Base-by-base conservation (phyloP, 805 yeast species). In the Pichia manshurica region DNA sequence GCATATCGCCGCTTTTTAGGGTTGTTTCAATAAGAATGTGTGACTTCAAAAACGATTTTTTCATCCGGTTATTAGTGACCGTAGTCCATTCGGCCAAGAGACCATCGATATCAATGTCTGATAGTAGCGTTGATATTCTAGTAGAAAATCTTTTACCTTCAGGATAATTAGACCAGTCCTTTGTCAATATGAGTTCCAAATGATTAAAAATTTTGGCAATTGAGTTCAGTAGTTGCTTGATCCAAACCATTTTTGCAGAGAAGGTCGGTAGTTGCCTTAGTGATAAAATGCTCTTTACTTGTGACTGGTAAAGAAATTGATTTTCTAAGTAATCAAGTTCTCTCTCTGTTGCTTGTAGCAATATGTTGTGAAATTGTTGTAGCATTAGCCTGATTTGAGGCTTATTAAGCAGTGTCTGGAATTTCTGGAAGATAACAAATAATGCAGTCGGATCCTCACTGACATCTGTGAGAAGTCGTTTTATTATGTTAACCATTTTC, bases 141-240 rank as follows among this genome's bases (percentile, higher is more conserved):
- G 68, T 61, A 10, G 74, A 67, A 1, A 91, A 74, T 51, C 74
- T 77, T 45, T 72, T 74, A 0, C 96, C 96, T 45, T 82, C 88
- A 2, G 82, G 75, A 49, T 77, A 79, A 9, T 70, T 64, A 19
- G 62, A 65, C 90, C 90, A 84, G 7, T 79, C 78, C 16, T 69
- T 58, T 0, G 89, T 86, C 7, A 84, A 64, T 4, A 82, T 70
- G 12, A 70, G 61, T 39, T 75, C 78, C 7, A 82, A 62, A 28
- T 78, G 68, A 4, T 60, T 54, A 29, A 70, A 56, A n/a, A 80
- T 59, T 21, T 64, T 61, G 3, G 64, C 61, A 3, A 81, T 57
- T 42, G 75, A 75, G 22, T 62, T 53, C 32, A 69, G 71, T 2
- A 79, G 65, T 53, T 80, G 82, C n/a, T 64, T 67, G 12, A 74